Evolutionary conservation across 208 protist genomes (phyloP).

Genomic region (Trypanosoma cruzi): DNA sequence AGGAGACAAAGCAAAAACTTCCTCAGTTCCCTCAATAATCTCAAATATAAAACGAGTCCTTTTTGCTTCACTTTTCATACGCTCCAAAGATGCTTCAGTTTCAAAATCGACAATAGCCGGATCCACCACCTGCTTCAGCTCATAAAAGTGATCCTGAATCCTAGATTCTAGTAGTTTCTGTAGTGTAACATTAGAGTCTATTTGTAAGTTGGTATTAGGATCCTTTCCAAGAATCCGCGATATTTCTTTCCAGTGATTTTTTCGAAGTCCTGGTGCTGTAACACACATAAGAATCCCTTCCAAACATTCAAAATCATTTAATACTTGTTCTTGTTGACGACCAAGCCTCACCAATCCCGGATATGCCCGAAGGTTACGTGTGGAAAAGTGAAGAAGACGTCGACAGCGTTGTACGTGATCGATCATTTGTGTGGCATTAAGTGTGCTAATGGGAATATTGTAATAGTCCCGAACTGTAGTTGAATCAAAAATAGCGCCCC

Average conservation of each 20-base stretch:
- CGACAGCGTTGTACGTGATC: slow-evolving; percentile 80
- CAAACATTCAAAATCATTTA: slow-evolving; percentile 77
- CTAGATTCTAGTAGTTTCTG: slow-evolving; percentile 66
- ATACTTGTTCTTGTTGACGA: slow-evolving; percentile 76
- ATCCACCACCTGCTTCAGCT: slow-evolving; percentile 60
- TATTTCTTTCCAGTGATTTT: slow-evolving; percentile 92
- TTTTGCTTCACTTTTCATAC: slow-evolving; percentile 88
- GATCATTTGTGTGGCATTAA: slow-evolving; percentile 66
- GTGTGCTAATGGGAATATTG: slow-evolving; percentile 47
- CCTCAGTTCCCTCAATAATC: slow-evolving; percentile 17
- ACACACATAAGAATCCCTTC: slow-evolving; percentile 69
- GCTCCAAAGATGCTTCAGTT: slow-evolving; percentile 73
- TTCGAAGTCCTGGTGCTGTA: slow-evolving; percentile 76
- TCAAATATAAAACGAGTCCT: slow-evolving; percentile 69
- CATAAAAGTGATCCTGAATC: slow-evolving; percentile 53
- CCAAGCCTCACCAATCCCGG: slow-evolving; percentile 70
- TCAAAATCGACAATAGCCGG: slow-evolving; percentile 79
- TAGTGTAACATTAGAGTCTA: slow-evolving; percentile 62
- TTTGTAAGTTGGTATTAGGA: slow-evolving; percentile 44
- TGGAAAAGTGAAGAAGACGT: slow-evolving; percentile 69
- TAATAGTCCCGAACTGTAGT: slow-evolving; percentile 77
- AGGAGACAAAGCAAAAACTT: slow-evolving; percentile 26
- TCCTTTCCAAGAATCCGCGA: slow-evolving; percentile 53
- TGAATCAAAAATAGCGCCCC: slow-evolving; percentile 59
- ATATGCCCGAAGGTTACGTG: slow-evolving; percentile 70